phyloP scores from a whole-genome alignment of 148 eudicot species.

The Beta vulgaris region DNA sequence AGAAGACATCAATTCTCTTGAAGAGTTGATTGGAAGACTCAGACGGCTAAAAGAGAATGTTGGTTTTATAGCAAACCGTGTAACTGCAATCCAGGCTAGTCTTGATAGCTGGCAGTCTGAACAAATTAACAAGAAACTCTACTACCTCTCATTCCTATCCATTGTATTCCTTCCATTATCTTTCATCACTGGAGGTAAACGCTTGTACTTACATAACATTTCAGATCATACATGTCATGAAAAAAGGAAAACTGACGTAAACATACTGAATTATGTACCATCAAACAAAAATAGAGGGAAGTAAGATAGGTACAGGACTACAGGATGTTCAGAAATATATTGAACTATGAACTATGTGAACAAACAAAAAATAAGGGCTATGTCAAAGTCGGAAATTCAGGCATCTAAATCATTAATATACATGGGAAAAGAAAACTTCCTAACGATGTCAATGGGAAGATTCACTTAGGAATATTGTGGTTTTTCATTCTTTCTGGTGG shows the following conservation, averaged over 20 bases:
- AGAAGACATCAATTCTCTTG: constrained; percentile 67
- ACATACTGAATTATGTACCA: neutral
- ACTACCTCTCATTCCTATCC: constrained; percentile 88
- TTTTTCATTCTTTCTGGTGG: too few species aligned
- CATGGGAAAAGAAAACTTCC: too few species aligned
- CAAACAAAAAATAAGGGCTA: too few species aligned
- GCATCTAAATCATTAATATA: too few species aligned
- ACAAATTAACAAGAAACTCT: constrained; percentile 82
- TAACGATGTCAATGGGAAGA: too few species aligned
- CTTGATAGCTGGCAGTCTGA: constrained; percentile 98
- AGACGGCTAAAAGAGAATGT: constrained; percentile 93
- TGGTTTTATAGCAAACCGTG: constrained; percentile 88
- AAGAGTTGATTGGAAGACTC: constrained; percentile 76
- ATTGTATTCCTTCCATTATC: constrained; percentile 91
- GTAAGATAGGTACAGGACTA: too few species aligned
- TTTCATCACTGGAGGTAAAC: constrained; percentile 82
- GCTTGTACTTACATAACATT: neutral
- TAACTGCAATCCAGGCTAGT: constrained; percentile 89
- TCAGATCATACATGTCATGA: neutral
- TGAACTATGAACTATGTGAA: too few species aligned
- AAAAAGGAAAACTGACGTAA: neutral
- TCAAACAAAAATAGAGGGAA: too few species aligned
- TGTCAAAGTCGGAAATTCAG: too few species aligned
- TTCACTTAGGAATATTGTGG: too few species aligned
- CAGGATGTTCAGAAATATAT: too few species aligned